Conservation (phyloP, 2,329 filamentous ascomycete species). For the Exophiala viscosa region DNA sequence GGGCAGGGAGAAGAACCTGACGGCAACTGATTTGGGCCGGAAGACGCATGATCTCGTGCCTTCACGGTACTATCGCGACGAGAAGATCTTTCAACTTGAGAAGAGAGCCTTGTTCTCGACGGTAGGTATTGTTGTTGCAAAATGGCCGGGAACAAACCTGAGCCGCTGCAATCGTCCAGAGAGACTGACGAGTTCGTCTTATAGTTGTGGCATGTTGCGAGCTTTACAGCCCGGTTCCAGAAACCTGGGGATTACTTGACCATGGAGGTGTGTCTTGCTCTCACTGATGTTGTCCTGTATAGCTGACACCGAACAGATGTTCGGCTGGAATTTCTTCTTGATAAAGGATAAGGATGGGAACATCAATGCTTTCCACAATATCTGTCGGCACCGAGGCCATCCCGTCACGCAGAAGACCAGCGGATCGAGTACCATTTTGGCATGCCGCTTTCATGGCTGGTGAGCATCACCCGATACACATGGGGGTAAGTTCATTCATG, state of each 20-base stretch:
- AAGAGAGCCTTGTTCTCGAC: conserved; percentile 20
- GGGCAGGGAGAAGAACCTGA: conserved; percentile 19
- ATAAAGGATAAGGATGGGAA: conserved; percentile 48
- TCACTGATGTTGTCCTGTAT: not conserved
- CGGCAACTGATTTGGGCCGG: conserved; percentile 17
- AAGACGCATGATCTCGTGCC: conserved; percentile 20
- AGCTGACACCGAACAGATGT: conserved; percentile 9
- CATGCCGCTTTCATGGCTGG: conserved; percentile 63
- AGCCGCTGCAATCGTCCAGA: not conserved
- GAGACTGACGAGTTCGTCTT: not conserved
- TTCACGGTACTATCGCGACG: conserved; percentile 24
- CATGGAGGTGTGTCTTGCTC: conserved; percentile 11
- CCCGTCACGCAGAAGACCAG: conserved; percentile 41
- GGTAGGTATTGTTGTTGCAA: conserved; percentile 6
- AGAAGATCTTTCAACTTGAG: conserved; percentile 26
- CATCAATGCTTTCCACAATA: conserved; percentile 61
- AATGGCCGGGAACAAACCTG: not conserved
- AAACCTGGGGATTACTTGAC: conserved; percentile 24
- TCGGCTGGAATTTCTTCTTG: conserved; percentile 56
- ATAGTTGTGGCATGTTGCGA: conserved; percentile 24
- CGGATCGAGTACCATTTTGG: conserved; percentile 43
- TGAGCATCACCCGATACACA: conserved; percentile 25
- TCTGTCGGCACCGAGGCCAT: conserved; percentile 61
- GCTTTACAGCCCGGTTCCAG: conserved; percentile 20
- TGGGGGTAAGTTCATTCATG: not conserved